phyloP scores from a whole-genome alignment of 148 eudicot genomes.

The Fagopyrum homotropicum region DNA sequence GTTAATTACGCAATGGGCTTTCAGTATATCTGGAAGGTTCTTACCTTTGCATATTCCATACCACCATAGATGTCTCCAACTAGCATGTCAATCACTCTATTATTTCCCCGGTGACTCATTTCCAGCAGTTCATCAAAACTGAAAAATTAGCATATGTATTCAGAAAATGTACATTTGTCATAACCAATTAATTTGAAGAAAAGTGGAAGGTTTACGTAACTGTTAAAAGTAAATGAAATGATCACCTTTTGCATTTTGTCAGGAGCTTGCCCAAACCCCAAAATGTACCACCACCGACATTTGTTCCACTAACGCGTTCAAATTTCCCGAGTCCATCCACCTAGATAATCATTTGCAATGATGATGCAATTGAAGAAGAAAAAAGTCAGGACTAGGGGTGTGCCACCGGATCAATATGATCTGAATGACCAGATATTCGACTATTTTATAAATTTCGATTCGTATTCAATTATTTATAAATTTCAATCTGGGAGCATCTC shows the following conservation, averaged over 20 bases:
- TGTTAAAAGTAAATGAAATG: slow-evolving; percentile 4
- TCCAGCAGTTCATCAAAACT: slow-evolving; percentile 93
- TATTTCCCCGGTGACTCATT: slow-evolving; percentile 74
- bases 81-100: slow-evolving; percentile 90
- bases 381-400: neutral
- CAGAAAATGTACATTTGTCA: slow-evolving; percentile 6
- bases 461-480: too few species aligned
- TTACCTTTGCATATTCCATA: slow-evolving; percentile 76
- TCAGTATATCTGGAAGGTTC: neutral
- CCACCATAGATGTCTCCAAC: slow-evolving; percentile 95
- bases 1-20: neutral
- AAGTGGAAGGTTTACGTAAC: slow-evolving; percentile 2
- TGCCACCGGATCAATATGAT: too few species aligned
- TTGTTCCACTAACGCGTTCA: slow-evolving; percentile 91
- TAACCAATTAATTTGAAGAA: neutral
- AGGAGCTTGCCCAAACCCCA: slow-evolving; percentile 82
- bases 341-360: slow-evolving; percentile 28
- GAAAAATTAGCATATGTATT: slow-evolving; percentile 12
- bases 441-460: too few species aligned
- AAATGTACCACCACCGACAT: slow-evolving; percentile 92
- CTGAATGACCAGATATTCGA: too few species aligned
- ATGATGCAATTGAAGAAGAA: neutral
- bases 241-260: slow-evolving; percentile 81
- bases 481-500: too few species aligned
- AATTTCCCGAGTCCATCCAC: slow-evolving; percentile 79